A percentile compares a stretch with the other conserved stretches of the same genome.
These are phyloP conservation scores for Aristolochia fimbriata DNA, from an alignment of 164 flowering plant species.

Conservation along the genomic window DNA sequence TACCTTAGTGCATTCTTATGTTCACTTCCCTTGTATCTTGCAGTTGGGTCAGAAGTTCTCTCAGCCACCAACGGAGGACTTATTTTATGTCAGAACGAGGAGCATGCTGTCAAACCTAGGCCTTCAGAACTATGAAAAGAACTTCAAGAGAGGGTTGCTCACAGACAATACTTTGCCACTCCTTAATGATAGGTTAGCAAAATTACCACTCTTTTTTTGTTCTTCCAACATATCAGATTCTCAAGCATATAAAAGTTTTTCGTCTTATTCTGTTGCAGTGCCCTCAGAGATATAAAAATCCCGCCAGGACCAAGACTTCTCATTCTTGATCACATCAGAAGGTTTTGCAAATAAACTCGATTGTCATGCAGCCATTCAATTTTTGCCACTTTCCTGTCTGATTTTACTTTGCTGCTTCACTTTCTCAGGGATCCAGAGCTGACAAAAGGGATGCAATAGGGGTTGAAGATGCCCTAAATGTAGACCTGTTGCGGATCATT, in stretches of 20 bases:
- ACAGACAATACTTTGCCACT: constrained; percentile 76
- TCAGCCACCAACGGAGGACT: constrained; percentile 59
- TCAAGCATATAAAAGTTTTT: not conserved
- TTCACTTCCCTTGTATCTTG: constrained; percentile 2
- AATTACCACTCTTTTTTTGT: not conserved
- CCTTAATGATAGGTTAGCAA: constrained; percentile 67
- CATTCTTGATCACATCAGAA: constrained; percentile 74
- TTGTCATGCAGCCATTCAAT: not conserved
- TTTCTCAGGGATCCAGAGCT: constrained; percentile 49
- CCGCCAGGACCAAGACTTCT: constrained; percentile 97
- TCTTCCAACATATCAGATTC: not conserved
- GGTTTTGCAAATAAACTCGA: constrained; percentile 23
- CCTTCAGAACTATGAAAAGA: constrained; percentile 75
- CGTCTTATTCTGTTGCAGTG: constrained; percentile 38
- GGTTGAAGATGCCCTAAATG: too few relatives aligned
- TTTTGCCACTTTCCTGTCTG: not conserved
- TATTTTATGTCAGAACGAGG: constrained; percentile 49
- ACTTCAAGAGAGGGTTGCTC: constrained; percentile 77
- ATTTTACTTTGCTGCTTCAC: not conserved
- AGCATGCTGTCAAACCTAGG: constrained; percentile 65
- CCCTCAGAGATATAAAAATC: constrained; percentile 80
- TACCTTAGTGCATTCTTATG: not conserved
- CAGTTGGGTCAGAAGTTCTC: constrained; percentile 72
- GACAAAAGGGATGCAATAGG: constrained; percentile 14
- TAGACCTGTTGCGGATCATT: too few relatives aligned